Evolutionary conservation across 495 filamentous ascomycete species (phyloP).

Genomic region (Saxispiralis lemnorum): DNA sequence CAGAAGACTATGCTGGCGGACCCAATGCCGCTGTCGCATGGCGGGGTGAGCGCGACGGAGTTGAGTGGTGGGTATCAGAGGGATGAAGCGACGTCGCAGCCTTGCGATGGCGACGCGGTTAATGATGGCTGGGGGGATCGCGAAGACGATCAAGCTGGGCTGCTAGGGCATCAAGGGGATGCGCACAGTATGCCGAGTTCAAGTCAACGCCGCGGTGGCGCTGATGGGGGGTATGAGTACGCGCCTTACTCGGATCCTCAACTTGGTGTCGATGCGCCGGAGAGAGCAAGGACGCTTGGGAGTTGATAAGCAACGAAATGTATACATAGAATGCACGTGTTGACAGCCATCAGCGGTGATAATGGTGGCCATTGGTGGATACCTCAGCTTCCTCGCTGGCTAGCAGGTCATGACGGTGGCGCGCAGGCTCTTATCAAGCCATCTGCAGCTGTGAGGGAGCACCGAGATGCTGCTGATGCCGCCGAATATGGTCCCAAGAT

Average conservation of each 20-base stretch:
- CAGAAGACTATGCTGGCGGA: neutral
- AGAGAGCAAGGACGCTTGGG: neutral
- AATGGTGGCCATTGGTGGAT: neutral
- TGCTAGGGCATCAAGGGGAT: conserved; percentile 1
- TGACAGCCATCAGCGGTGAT: neutral
- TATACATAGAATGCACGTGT: neutral
- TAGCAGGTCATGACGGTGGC: too few species aligned
- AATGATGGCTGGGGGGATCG: neutral
- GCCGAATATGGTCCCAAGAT: too few species aligned
- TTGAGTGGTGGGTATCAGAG: neutral
- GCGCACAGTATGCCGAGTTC: neutral
- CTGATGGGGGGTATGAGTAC: conserved; percentile 4
- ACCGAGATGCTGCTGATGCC: too few species aligned
- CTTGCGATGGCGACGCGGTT: neutral
- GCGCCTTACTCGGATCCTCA: conserved; percentile 2
- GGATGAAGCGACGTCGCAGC: neutral
- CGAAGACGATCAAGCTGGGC: conserved; percentile 7
- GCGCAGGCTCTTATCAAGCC: too few species aligned
- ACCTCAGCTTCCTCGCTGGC: too few species aligned
- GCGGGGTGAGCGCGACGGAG: conserved; percentile 9
- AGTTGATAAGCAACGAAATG: neutral
- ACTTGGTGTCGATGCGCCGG: neutral
- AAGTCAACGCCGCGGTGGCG: conserved; percentile 3
- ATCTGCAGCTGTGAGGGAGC: too few species aligned
- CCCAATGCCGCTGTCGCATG: neutral